These are phyloP conservation scores for Glonium stellatum DNA, from an alignment of 495 filamentous ascomycete species.

Conservation along the genomic window DNA sequence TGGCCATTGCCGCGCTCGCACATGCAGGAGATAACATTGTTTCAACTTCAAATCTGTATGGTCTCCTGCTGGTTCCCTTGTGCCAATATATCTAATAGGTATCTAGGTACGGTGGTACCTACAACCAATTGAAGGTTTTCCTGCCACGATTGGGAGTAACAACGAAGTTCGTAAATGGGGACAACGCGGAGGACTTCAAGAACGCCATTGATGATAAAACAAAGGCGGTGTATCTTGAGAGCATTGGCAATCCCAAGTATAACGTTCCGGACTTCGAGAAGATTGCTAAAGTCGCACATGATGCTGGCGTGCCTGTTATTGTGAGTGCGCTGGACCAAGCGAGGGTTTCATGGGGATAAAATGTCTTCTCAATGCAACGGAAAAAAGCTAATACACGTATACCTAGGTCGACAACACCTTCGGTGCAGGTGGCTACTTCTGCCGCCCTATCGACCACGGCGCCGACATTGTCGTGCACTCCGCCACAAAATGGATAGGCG, in stretches of 20 bases:
- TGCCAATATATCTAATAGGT: background rate
- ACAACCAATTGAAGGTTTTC: slow-evolving; percentile 96
- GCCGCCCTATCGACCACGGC: slow-evolving; percentile 84
- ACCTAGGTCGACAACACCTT: slow-evolving; percentile 89
- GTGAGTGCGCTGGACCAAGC: slow-evolving; percentile 43
- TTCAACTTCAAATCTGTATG: slow-evolving; percentile 75
- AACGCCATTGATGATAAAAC: slow-evolving; percentile 89
- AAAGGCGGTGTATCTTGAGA: slow-evolving; percentile 93
- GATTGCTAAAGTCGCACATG: slow-evolving; percentile 36
- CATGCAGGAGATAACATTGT: slow-evolving; percentile 91
- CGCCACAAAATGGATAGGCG: slow-evolving; percentile 98
- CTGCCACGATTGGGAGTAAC: slow-evolving; percentile 78
- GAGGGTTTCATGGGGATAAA: background rate
- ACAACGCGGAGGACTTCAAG: slow-evolving; percentile 75
- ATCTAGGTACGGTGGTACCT: slow-evolving; percentile 73
- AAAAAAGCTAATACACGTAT: background rate
- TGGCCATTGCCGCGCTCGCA: slow-evolving; percentile 79
- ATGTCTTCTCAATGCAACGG: background rate
- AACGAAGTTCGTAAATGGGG: slow-evolving; percentile 84
- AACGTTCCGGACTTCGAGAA: slow-evolving; percentile 57
- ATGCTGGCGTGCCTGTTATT: slow-evolving; percentile 54
- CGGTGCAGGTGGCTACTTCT: slow-evolving; percentile 88
- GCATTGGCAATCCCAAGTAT: slow-evolving; percentile 91
- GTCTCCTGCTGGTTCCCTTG: background rate
- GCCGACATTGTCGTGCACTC: slow-evolving; percentile 89